These are phyloP conservation scores for Alternaria sp. DNA, from an alignment of 2,329 filamentous ascomycete species.

Conservation along the genomic window DNA sequence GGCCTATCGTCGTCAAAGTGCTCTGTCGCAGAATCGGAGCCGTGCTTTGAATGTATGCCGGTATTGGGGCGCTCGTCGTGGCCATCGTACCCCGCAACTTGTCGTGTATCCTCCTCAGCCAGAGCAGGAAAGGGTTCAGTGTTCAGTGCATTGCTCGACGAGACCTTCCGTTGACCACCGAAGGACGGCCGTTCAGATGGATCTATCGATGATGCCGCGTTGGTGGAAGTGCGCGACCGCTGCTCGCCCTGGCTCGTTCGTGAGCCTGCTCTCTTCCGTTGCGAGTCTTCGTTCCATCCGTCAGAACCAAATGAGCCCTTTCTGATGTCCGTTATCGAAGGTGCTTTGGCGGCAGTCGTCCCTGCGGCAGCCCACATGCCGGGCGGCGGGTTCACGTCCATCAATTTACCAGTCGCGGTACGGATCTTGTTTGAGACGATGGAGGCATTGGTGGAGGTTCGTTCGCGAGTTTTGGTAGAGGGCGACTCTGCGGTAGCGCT, in stretches of 20 bases:
- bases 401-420: slow-evolving; percentile 45
- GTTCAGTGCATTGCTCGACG: slow-evolving; percentile 20
- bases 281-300: slow-evolving; percentile 42
- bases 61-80: slow-evolving; percentile 15
- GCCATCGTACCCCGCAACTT: slow-evolving; percentile 1
- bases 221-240: slow-evolving; percentile 10
- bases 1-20: slow-evolving; percentile 16
- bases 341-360: slow-evolving; percentile 48
- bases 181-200: slow-evolving; percentile 4
- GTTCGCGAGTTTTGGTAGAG: slow-evolving; percentile 19
- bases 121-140: slow-evolving; percentile 39
- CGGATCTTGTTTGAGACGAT: slow-evolving; percentile 40
- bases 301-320: slow-evolving; percentile 42
- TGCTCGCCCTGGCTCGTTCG: slow-evolving; percentile 33
- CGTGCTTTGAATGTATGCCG: slow-evolving; percentile 19
- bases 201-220: slow-evolving; percentile 11
- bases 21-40: slow-evolving; percentile 25
- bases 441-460: slow-evolving; percentile 44
- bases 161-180: slow-evolving; percentile 11
- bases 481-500: slow-evolving; percentile 20
- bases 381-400: slow-evolving; percentile 47
- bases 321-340: slow-evolving; percentile 52
- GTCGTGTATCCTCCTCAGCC: slow-evolving; percentile 33
- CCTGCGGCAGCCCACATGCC: slow-evolving; percentile 56
- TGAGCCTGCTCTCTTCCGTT: slow-evolving; percentile 33